Percentiles rank a stretch among this genome's conserved stretches.
These are phyloP conservation scores for Kappamyces sp. DNA, from an alignment of 192 early-diverging fungal species.

Conservation along the genomic window DNA sequence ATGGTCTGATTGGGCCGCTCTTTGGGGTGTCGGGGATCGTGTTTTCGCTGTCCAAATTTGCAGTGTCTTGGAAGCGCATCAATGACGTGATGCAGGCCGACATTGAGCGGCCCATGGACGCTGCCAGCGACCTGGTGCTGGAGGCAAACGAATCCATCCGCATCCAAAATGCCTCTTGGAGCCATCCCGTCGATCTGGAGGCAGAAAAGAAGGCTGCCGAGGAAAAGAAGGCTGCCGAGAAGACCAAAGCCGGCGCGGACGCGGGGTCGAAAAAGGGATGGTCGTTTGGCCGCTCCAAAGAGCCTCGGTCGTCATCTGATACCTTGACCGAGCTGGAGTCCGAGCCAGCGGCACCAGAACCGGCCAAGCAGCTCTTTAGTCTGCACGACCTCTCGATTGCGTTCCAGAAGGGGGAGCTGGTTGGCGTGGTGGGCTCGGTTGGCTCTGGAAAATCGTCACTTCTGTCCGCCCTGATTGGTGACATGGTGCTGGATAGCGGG, in stretches of 20 bases:
- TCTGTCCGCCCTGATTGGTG: conserved; percentile 39
- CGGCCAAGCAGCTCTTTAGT: conserved; percentile 6
- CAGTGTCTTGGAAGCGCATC: neutral
- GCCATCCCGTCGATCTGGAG: neutral
- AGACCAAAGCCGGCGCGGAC: neutral
- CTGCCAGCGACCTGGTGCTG: neutral
- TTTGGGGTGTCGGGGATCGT: conserved; percentile 5
- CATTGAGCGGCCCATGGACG: neutral
- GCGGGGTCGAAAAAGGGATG: neutral
- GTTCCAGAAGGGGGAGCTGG: conserved; percentile 24
- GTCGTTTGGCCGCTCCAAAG: neutral
- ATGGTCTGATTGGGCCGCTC: conserved; percentile 4
- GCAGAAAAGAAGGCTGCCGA: conserved; percentile 26
- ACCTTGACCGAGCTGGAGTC: no score
- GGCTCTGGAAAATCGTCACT: conserved; percentile 42
- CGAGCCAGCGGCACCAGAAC: neutral
- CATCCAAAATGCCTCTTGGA: conserved; percentile 13
- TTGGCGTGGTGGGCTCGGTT: conserved; percentile 41
- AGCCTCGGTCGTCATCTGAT: neutral
- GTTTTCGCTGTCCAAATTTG: conserved; percentile 7
- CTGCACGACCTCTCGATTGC: conserved; percentile 32
- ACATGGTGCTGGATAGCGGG: conserved; percentile 23
- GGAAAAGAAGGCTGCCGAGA: conserved; percentile 30
- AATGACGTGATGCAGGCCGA: neutral
- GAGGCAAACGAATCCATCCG: neutral